Conservation (phyloP, 176 grass and related monocot species). For the Puya raimondii region DNA sequence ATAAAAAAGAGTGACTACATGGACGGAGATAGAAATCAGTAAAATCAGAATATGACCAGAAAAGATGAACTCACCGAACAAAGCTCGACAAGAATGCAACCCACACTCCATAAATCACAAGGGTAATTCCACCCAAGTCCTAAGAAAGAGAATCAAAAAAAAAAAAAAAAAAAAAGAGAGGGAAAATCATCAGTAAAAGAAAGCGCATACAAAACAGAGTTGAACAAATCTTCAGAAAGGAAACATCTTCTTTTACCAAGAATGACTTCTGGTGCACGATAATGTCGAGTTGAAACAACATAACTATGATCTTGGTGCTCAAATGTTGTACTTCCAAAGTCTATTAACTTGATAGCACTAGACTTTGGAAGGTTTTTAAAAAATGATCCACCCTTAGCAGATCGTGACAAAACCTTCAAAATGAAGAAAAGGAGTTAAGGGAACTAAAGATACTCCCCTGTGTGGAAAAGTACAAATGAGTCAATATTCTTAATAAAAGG, state of each 20-base stretch:
- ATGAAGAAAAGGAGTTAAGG: slow-evolving; percentile 15
- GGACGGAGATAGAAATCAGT: background rate
- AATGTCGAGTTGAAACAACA: slow-evolving; percentile 89
- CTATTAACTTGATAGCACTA: slow-evolving; percentile 91
- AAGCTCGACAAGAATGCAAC: slow-evolving; percentile 93
- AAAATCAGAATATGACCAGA: background rate
- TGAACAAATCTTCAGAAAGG: background rate
- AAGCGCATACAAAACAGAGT: slow-evolving; percentile 1
- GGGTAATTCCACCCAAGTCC: slow-evolving; percentile 97
- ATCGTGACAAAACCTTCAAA: slow-evolving; percentile 49
- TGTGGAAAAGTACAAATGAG: slow-evolving; percentile 3
- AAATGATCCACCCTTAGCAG: slow-evolving; percentile 64
- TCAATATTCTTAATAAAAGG: background rate
- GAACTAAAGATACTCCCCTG: slow-evolving; percentile 1
- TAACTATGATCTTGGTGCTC: slow-evolving; percentile 92
- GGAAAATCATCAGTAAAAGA: background rate
- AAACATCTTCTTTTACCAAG: slow-evolving; percentile 53
- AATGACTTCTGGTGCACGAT: slow-evolving; percentile 96
- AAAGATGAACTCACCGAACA: slow-evolving; percentile 63
- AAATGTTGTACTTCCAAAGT: slow-evolving; percentile 93
- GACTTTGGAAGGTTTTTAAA: slow-evolving; percentile 92
- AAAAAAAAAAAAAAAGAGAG: slow-evolving; percentile 10
- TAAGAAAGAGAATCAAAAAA: slow-evolving; percentile 26
- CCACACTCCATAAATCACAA: slow-evolving; percentile 94
- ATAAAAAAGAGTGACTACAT: background rate